Base-by-base conservation (phyloP, 768 basidiomycete species). In the Termitomyces sp. region DNA sequence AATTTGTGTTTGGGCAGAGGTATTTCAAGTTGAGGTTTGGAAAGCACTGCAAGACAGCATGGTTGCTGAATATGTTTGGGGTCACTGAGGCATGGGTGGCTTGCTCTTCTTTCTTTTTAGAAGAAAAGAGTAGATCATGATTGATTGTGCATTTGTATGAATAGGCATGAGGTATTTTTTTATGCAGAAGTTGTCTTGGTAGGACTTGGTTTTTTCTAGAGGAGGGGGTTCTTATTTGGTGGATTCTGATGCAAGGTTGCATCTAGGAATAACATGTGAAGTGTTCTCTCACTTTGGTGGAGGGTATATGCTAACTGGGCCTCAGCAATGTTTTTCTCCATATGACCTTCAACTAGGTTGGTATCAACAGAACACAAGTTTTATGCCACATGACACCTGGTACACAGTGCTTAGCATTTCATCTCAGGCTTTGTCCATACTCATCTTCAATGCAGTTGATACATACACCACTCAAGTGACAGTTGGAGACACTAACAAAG, bases 311-410 rank as follows among this genome's bases (percentile, higher is more conserved):
- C 31, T 17, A 50, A 44, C 32, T 17, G 45, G 34, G 0, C 9
- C 54, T 5, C 59, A 92, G 90, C 71, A 97, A 98, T 67, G 79
- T 77, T 10, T 98, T 98, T 76, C 97, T 96, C 12, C 93, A 98
- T 67, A 86, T 92, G 2, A 95, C 94, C 0, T 99, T 99, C 75
- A 98, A 96, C 69, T 97, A 92, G 92, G 86, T 91, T 27, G 95
- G 95, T 17, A 87, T 97, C 58, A 96, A 99, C 67, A 94, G 95
- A 12, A 87, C 87, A 0, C 97, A 98, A 69, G 87, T 98, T 12
- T 71, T 98, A 31, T 97, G 92, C 66, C 97, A 99, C 66, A 96
- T 99, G 95, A 98, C 95, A 4, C 96, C 96, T 32, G 73, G 87
- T 85, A 75, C 59, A 63, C 32, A 12, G 3, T 29, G 29, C 4